Conservation (phyloP, 768 basidiomycete genomes). For the Suillus sp. region DNA sequence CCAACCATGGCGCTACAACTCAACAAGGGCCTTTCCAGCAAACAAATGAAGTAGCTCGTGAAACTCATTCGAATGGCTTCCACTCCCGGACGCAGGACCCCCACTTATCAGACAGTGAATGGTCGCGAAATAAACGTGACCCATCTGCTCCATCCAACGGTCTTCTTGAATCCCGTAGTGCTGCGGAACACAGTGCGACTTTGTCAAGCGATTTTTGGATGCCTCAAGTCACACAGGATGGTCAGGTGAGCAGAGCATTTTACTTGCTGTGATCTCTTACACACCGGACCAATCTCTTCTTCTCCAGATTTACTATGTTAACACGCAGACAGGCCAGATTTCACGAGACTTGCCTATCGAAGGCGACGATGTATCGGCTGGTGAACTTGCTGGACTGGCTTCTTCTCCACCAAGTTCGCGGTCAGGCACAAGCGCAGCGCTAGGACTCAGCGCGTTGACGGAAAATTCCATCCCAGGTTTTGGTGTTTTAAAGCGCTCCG, state of each 20-base stretch:
- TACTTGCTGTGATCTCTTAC: background rate
- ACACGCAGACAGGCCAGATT: constrained; percentile 82
- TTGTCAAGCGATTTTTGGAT: constrained; percentile 85
- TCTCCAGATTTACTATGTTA: constrained; percentile 91
- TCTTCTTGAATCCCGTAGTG: constrained; percentile 34
- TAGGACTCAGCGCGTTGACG: constrained; percentile 43
- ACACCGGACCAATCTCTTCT: background rate
- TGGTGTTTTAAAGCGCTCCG: constrained; percentile 57
- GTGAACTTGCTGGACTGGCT: constrained; percentile 60
- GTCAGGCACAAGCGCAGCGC: constrained; percentile 52
- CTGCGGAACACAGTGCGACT: constrained; percentile 32
- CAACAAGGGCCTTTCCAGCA: constrained; percentile 22
- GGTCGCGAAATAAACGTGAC: constrained; percentile 35
- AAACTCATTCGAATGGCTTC: constrained; percentile 17
- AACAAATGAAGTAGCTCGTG: constrained; percentile 16
- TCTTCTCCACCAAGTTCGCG: constrained; percentile 57
- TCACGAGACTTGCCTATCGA: constrained; percentile 85
- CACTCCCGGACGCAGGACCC: constrained; percentile 26
- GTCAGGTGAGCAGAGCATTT: constrained; percentile 62
- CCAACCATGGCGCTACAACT: constrained; percentile 26
- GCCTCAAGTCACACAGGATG: constrained; percentile 78
- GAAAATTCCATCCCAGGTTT: constrained; percentile 53
- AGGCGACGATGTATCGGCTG: constrained; percentile 63
- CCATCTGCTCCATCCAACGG: constrained; percentile 39
- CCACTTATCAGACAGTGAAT: constrained; percentile 46